phyloP scores from a whole-genome alignment of 495 filamentous ascomycete species.

The Neurospora cerealis region DNA sequence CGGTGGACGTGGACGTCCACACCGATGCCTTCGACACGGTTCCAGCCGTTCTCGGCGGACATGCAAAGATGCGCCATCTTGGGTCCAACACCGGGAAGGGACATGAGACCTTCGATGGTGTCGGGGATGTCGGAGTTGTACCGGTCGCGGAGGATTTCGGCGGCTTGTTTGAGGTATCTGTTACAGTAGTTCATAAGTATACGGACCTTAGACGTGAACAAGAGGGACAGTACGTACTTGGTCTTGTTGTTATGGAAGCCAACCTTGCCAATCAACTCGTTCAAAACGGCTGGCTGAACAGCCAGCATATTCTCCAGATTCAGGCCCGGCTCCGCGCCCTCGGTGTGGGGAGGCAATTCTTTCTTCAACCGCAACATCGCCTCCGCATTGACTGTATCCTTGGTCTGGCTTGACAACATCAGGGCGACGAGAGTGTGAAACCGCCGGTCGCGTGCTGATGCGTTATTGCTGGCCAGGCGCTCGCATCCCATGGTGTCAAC shows the following conservation, averaged over 20 bases:
- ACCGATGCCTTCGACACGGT: conserved; percentile 49
- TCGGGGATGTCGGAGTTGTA: conserved; percentile 72
- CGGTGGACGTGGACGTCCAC: conserved; percentile 69
- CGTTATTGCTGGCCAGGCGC: conserved; percentile 48
- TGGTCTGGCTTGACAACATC: conserved; percentile 96
- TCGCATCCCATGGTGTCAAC: conserved; percentile 99
- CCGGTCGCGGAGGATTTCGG: conserved; percentile 59
- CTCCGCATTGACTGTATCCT: conserved; percentile 83
- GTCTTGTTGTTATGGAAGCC: conserved; percentile 98
- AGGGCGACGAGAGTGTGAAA: conserved; percentile 88
- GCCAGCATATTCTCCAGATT: conserved; percentile 73
- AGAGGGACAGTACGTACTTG: conserved; percentile 25
- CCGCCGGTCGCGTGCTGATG: conserved; percentile 54
- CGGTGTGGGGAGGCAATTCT: conserved; percentile 47
- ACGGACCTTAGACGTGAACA: background rate
- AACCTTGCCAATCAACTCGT: conserved; percentile 71
- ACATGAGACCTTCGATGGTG: conserved; percentile 65
- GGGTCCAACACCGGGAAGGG: conserved; percentile 84
- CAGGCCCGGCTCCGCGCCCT: conserved; percentile 37
- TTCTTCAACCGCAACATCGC: conserved; percentile 73
- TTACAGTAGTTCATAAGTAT: background rate
- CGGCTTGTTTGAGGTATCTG: conserved; percentile 68
- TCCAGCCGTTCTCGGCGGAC: conserved; percentile 47
- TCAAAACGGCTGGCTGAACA: conserved; percentile 57
- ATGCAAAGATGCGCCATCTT: conserved; percentile 97